Evolutionary conservation across 2,329 filamentous ascomycete species (phyloP), one percentile per base, ranked within the genome.

Genomic region (Hymenoscyphus salicellus): DNA sequence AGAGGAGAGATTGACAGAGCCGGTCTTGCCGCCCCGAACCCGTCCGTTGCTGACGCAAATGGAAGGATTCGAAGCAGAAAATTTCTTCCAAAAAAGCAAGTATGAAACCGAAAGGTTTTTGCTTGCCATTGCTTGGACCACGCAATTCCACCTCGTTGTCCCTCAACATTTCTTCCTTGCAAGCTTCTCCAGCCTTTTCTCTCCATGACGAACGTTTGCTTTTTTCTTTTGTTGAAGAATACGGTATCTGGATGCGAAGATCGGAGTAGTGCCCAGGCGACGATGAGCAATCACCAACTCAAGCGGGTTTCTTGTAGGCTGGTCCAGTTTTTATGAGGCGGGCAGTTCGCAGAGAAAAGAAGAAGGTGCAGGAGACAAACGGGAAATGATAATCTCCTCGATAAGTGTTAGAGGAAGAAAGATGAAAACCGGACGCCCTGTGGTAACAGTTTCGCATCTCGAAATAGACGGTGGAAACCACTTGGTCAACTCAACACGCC

Each of bases 1-100:
- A 52, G 46, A 23, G 46, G 46, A 26, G 46, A 23, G 20, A 32
- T 30, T 20, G 30, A 58, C 56, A 59, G 38, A 43, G 55, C 41
- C 57, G 64, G 65, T 64, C 65, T 62, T 46, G 60, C 61, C 62
- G 60, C 60, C 64, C 23, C 20, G 3, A 59, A 26, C 26, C 14
- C 55, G 20, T 30, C 20, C 46, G 30, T 17, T 17, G 8, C n/a
- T 60, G 46, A 32, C n/a, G 55, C n/a, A 17, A 41, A 64, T 36
- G 33, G 52, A 64, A 49, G 58, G 41, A 46, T 58, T 59, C 46
- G 58, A 63, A 65, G 43, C 33, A 5, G 38, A 49, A 38, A 61
- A 33, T 46, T 58, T 57, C 38, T 65, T 63, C 56, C 46, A 60
- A 62, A 63, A 65, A 63, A 58, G 60, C 60, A 63, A 63, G 17